These are phyloP conservation scores for Sapria himalayana DNA, from an alignment of 345 rosid genomes.

Conservation along the genomic window DNA sequence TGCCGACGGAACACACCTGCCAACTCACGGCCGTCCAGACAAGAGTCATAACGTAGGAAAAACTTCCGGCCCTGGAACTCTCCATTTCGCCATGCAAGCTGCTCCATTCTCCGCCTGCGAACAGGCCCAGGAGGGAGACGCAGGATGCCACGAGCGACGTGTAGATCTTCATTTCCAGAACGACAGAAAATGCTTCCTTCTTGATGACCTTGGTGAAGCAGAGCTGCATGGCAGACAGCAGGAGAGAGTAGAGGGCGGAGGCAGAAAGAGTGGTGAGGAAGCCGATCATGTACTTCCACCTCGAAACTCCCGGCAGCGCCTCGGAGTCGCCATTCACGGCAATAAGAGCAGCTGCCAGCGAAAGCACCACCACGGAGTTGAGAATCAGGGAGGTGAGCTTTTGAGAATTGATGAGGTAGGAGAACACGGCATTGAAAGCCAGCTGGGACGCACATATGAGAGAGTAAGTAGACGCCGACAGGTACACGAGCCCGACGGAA, in stretches of 20 bases:
- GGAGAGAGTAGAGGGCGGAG: slow-evolving; percentile 57
- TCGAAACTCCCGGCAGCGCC: slow-evolving; percentile 34
- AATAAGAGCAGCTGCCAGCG: slow-evolving; percentile 52
- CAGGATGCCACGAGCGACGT: slow-evolving; percentile 27
- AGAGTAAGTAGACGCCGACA: slow-evolving; percentile 66
- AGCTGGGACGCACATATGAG: slow-evolving; percentile 61
- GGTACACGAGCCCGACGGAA: slow-evolving; percentile 52
- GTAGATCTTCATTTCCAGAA: slow-evolving; percentile 43
- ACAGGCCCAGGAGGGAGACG: slow-evolving; percentile 20
- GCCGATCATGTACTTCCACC: slow-evolving; percentile 29
- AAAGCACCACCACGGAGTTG: slow-evolving; percentile 38
- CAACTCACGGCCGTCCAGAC: slow-evolving; percentile 37
- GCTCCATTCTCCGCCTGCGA: slow-evolving; percentile 58
- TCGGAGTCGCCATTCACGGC: slow-evolving; percentile 40
- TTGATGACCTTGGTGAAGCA: slow-evolving; percentile 44
- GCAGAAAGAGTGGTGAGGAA: slow-evolving; percentile 39
- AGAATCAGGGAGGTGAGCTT: slow-evolving; percentile 38
- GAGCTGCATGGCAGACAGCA: slow-evolving; percentile 64
- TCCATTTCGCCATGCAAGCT: slow-evolving; percentile 33
- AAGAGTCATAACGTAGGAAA: slow-evolving; percentile 32
- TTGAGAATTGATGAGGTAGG: slow-evolving; percentile 55
- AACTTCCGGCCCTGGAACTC: slow-evolving; percentile 19
- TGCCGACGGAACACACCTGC: slow-evolving; percentile 55
- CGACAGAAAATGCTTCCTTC: slow-evolving; percentile 29
- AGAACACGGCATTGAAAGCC: slow-evolving; percentile 57